phyloP scores from a whole-genome alignment of 1,139 yeast species.

The Debaryomycetaceae sp. region DNA sequence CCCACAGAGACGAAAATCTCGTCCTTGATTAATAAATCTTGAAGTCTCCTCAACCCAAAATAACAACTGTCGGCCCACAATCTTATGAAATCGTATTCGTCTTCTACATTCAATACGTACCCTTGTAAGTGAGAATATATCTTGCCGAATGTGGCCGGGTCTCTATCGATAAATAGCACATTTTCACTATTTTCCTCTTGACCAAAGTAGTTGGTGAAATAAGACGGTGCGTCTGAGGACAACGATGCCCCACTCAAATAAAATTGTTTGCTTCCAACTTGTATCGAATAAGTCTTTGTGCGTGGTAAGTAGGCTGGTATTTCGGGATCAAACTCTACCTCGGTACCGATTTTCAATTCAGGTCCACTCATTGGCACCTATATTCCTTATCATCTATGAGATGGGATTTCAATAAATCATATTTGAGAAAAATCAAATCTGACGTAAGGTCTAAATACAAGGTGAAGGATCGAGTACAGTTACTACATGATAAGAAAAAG shows the following conservation, averaged over 20 bases:
- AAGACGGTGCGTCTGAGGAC: constrained; percentile 73
- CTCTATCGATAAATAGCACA: constrained; percentile 69
- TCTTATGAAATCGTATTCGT: constrained; percentile 59
- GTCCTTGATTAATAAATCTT: constrained; percentile 44
- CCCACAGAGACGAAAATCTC: constrained; percentile 66
- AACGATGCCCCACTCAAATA: constrained; percentile 76
- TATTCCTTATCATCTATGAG: not conserved
- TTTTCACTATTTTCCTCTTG: constrained; percentile 36
- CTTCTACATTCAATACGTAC: constrained; percentile 55
- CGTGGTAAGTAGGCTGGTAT: constrained; percentile 61
- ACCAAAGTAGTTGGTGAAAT: constrained; percentile 50
- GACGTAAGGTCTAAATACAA: no score
- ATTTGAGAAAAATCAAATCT: not conserved
- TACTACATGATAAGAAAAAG: constrained; percentile 24
- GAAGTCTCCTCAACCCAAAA: constrained; percentile 60
- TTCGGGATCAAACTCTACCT: constrained; percentile 38
- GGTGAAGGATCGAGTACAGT: no score
- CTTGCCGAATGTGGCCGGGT: constrained; percentile 64
- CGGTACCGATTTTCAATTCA: not conserved
- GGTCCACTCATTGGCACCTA: not conserved
- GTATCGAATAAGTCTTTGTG: constrained; percentile 65
- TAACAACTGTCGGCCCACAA: constrained; percentile 72
- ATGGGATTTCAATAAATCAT: no score
- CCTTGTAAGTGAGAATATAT: constrained; percentile 77
- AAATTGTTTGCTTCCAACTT: constrained; percentile 64